phyloP scores from a whole-genome alignment of 2,329 filamentous ascomycete genomes.

The Fusarium sp. region DNA sequence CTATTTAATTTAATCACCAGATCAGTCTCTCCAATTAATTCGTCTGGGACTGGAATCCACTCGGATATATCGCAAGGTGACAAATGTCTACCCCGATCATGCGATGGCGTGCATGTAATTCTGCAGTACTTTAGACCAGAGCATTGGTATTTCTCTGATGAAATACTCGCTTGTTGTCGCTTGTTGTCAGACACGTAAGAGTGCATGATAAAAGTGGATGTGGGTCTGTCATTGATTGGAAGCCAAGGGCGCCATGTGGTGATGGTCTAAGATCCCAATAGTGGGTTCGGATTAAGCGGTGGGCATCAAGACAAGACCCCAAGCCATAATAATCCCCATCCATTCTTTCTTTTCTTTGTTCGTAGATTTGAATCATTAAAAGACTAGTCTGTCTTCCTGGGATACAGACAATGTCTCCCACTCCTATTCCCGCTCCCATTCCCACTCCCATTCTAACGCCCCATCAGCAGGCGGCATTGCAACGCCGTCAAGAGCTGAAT shows the following conservation, averaged over 20 bases:
- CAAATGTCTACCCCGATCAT: background rate
- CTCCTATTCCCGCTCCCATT: background rate
- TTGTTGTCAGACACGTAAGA: constrained; percentile 24
- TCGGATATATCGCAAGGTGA: background rate
- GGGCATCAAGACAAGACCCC: constrained; percentile 7
- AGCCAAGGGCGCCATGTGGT: constrained; percentile 5
- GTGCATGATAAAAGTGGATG: constrained; percentile 18
- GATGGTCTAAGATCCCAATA: background rate
- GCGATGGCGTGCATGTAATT: background rate
- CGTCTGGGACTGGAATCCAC: background rate
- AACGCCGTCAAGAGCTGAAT: constrained; percentile 9
- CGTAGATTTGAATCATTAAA: background rate
- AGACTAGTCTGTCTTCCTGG: background rate
- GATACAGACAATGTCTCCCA: constrained; percentile 1
- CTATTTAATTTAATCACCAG: background rate
- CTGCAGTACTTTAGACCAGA: background rate
- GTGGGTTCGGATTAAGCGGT: constrained; percentile 3
- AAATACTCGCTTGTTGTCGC: background rate
- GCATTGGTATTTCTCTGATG: background rate
- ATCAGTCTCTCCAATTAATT: background rate
- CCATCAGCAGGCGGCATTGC: background rate
- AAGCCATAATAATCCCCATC: background rate
- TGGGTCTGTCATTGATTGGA: constrained; percentile 21
- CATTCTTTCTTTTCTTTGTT: background rate
- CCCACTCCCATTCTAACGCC: background rate